Base-by-base conservation (phyloP, 2,329 filamentous ascomycete genomes). In the Microsporum audouinii region DNA sequence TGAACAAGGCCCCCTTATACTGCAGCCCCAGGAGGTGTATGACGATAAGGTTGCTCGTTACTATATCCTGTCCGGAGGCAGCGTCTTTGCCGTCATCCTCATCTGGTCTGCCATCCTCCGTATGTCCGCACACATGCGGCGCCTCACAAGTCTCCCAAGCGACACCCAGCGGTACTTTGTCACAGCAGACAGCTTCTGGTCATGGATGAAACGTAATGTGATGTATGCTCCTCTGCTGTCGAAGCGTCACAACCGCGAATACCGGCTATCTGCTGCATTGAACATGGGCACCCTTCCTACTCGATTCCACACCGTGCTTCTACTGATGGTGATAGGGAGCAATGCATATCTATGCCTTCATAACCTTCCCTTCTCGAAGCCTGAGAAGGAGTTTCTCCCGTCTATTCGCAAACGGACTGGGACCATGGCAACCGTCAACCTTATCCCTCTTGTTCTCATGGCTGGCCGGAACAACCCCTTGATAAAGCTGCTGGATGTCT, bases 121-220 rank as follows among this genome's bases (percentile, higher is more conserved):
- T 60, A 75, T 88, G 61, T 77, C 83, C 62, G 83, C 81, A 66
- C 87, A 94, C 69, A 77, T 91, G 41, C 84, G 91, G 65, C 86
- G 83, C 31, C 79, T 95, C 51, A 81, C 87, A 47, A 89, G 86
- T 69, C 81, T 96, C 66, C 86, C 83, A 76, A 90, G 89, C 75
- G 87, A 89, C 65, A 86, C 80, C 0, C 91, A 96, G 72, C 80
- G 82, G 63, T 96, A 90, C 77, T 96, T 91, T 71, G 81, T 85
- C 53, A 76, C 78, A 29, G 81, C 87, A 4, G 66, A 76, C 36
- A 63, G 66, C 3, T 71, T 59, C 77, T 95, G 67, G 81, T 84
- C 65, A 78, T 91, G 63, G 70, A 71, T 95, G 61, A 89, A 91
- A 76, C 80, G 83, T 63, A 80, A 88, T 60, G 81, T 91, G 61